phyloP scores from a whole-genome alignment of 2,329 filamentous ascomycete genomes.

The Immersiporthe knoxdaviesiana region DNA sequence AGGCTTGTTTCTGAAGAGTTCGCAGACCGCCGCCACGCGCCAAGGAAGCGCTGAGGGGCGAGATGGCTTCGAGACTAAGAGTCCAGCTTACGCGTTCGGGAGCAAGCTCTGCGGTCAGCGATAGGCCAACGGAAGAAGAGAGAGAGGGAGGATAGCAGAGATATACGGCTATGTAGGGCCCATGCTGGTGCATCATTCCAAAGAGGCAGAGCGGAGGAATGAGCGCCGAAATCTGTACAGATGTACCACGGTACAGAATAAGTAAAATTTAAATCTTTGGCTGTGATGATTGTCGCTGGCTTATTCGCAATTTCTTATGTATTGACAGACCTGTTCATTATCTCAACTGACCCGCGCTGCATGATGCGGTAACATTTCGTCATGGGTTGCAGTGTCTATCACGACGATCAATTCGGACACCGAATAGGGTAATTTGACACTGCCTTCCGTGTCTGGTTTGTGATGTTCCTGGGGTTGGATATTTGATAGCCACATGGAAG shows the following conservation, averaged over 20 bases:
- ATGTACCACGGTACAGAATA: background rate
- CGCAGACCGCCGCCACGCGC: background rate
- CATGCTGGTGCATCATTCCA: background rate
- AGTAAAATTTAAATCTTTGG: background rate
- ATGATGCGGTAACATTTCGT: background rate
- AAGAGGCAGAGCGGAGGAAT: background rate
- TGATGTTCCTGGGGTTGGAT: no score
- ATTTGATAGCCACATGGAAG: background rate
- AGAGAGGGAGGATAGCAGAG: background rate
- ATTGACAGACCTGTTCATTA: background rate
- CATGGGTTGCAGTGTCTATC: background rate
- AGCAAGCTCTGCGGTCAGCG: background rate
- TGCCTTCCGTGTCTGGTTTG: background rate
- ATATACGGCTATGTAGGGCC: background rate
- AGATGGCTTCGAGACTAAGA: background rate
- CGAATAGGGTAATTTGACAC: background rate
- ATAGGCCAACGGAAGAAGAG: background rate
- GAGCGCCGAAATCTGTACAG: background rate
- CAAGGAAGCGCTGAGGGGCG: no score
- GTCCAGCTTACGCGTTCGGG: background rate
- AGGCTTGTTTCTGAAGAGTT: background rate
- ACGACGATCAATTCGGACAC: background rate
- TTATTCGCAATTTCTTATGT: background rate
- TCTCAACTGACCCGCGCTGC: background rate
- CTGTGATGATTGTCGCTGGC: background rate